Evolutionary conservation across 345 rosid genomes (phyloP).

Genomic region (Brassica napus): DNA sequence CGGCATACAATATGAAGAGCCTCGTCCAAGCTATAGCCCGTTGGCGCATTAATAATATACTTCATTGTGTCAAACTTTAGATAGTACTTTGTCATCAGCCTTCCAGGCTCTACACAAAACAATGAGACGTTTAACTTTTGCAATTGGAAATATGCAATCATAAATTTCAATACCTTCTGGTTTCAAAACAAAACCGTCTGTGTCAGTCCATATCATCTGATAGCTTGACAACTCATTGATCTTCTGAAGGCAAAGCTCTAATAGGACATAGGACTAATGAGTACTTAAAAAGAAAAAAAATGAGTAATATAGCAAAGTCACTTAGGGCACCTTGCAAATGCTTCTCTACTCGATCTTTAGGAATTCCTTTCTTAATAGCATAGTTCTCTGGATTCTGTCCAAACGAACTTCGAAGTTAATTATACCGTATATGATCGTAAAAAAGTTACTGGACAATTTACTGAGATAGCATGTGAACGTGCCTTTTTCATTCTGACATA

Average conservation of each 20-base stretch:
- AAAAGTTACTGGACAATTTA: neutral
- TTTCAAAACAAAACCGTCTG: conserved; percentile 83
- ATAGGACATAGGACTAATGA: conserved; percentile 25
- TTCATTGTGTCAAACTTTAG: conserved; percentile 91
- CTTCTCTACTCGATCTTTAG: conserved; percentile 76
- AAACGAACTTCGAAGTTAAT: conserved; percentile 18
- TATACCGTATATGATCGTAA: conserved; percentile 1
- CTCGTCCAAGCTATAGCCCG: conserved; percentile 73
- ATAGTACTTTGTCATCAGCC: conserved; percentile 95
- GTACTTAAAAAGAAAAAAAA: conserved; percentile 21
- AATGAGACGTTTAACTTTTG: conserved; percentile 7
- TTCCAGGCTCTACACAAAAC: conserved; percentile 71
- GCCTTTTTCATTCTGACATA: conserved; percentile 93
- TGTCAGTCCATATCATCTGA: conserved; percentile 90
- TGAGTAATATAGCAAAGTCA: conserved; percentile 16
- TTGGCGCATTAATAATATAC: conserved; percentile 71
- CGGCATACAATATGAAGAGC: conserved; percentile 70
- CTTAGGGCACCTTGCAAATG: conserved; percentile 70
- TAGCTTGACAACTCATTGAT: conserved; percentile 72
- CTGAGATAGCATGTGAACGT: conserved; percentile 33
- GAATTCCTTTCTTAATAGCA: conserved; percentile 72
- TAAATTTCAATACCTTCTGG: conserved; percentile 66
- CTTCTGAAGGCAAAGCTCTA: conserved; percentile 82
- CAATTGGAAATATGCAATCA: conserved; percentile 13
- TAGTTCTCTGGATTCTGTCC: conserved; percentile 87